Conservation (phyloP, 495 filamentous ascomycete species). For the Talaromyces thailandensis region DNA sequence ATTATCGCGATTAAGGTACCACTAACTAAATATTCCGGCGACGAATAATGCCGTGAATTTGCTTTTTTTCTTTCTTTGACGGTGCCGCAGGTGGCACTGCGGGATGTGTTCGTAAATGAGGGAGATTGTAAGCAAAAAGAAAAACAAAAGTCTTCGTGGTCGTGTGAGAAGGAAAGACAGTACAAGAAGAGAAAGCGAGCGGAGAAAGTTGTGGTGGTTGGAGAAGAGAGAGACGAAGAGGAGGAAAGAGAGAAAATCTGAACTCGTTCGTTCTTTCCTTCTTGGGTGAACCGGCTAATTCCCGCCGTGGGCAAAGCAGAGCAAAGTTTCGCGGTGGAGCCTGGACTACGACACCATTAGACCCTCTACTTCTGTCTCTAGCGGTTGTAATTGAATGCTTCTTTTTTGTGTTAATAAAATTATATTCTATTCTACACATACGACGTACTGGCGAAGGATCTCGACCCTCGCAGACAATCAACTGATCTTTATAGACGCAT, state of each 20-base stretch:
- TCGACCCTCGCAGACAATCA: background rate
- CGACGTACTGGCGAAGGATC: background rate
- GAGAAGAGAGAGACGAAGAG: background rate
- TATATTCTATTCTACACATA: background rate
- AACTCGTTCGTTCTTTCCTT: background rate
- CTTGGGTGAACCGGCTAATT: background rate
- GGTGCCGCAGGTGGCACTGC: conserved; percentile 4
- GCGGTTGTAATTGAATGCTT: background rate
- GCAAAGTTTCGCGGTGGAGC: background rate
- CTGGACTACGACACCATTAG: background rate
- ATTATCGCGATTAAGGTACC: conserved; percentile 1
- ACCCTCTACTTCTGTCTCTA: background rate
- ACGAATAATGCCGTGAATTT: conserved; percentile 13
- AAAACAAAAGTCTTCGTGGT: background rate
- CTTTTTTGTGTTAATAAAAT: background rate
- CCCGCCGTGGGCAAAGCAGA: background rate
- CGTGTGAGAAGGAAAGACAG: background rate
- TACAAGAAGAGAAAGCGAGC: conserved; percentile 1
- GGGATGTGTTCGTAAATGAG: background rate
- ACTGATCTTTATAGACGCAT: background rate
- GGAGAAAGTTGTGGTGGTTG: background rate
- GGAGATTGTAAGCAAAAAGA: background rate
- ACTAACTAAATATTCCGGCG: conserved; percentile 6
- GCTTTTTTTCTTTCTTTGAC: background rate
- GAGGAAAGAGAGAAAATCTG: conserved; percentile 1